Conservation (phyloP, 768 basidiomycete genomes). For the Mrakia hoshinonis region DNA sequence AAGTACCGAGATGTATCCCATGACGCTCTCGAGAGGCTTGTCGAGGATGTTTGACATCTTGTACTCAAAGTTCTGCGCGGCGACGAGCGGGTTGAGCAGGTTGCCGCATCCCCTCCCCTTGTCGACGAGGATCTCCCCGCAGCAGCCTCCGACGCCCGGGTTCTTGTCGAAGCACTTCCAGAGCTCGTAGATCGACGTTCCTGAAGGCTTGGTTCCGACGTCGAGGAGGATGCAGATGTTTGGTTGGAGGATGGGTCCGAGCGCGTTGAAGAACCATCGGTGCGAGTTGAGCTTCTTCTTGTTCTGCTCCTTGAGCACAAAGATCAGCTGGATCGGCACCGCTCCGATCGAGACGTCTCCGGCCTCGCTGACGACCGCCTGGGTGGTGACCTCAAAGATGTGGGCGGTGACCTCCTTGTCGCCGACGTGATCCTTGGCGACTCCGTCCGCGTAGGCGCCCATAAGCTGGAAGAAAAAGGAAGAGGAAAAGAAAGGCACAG, state of each 20-base stretch:
- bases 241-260: slow-evolving; percentile 52
- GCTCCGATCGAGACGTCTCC: slow-evolving; percentile 15
- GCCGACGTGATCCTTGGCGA: slow-evolving; percentile 33
- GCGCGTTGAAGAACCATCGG: slow-evolving; percentile 15
- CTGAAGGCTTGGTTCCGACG: slow-evolving; percentile 35
- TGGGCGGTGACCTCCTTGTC: slow-evolving; percentile 23
- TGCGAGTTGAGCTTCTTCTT: slow-evolving; percentile 23
- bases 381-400: slow-evolving; percentile 23
- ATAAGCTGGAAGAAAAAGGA: not conserved
- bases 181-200: slow-evolving; percentile 43
- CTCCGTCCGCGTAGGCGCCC: slow-evolving; percentile 25
- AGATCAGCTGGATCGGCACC: slow-evolving; percentile 22
- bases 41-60: slow-evolving; percentile 61
- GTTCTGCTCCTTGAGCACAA: slow-evolving; percentile 22
- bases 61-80: slow-evolving; percentile 29
- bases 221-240: slow-evolving; percentile 45
- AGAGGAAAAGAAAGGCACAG: not conserved
- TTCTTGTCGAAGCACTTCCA: slow-evolving; percentile 38
- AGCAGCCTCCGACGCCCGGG: slow-evolving; percentile 15
- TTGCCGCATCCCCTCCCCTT: slow-evolving; percentile 57
- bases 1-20: slow-evolving; percentile 46
- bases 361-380: slow-evolving; percentile 12
- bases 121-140: slow-evolving; percentile 28
- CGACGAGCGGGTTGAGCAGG: slow-evolving; percentile 41
- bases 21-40: slow-evolving; percentile 53